Percentiles rank a stretch among this genome's conserved stretches.
Evolutionary conservation across 2,329 filamentous ascomycete genomes (phyloP).

Genomic region (Ilyonectria destructans): DNA sequence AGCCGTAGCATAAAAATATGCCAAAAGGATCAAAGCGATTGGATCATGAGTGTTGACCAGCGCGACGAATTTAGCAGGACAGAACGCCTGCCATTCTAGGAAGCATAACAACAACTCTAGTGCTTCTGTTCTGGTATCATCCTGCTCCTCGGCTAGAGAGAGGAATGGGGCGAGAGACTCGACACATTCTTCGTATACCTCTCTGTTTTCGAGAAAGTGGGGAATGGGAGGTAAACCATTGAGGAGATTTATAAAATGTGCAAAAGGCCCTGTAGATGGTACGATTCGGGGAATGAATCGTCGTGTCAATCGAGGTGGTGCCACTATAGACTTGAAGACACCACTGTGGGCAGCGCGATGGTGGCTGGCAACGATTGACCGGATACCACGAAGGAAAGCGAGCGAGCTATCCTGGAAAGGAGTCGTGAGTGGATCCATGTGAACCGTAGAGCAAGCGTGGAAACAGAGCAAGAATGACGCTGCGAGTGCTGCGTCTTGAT

Average conservation of each 20-base stretch:
- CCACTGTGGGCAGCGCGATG: constrained; percentile 15
- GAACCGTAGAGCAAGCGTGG: constrained; percentile 18
- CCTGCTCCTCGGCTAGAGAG: constrained; percentile 17
- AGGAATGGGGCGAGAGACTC: constrained; percentile 16
- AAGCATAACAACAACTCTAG: constrained; percentile 20
- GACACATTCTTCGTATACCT: constrained; percentile 19
- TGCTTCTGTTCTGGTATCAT: constrained; percentile 16
- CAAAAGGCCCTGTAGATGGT: constrained; percentile 16
- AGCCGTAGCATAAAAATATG: constrained; percentile 19
- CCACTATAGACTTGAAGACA: constrained; percentile 17
- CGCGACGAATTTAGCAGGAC: constrained; percentile 17
- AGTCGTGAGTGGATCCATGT: constrained; percentile 20
- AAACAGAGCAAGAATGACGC: constrained; percentile 18
- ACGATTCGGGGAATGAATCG: constrained; percentile 16
- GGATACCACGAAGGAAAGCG: constrained; percentile 18
- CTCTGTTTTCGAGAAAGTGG: constrained; percentile 18
- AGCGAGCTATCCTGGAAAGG: constrained; percentile 19
- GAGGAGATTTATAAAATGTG: constrained; percentile 18
- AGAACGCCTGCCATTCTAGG: constrained; percentile 18
- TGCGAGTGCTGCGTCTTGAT: constrained; percentile 17
- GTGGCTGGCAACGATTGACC: constrained; percentile 17
- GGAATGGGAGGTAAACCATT: constrained; percentile 20
- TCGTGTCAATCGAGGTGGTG: constrained; percentile 17
- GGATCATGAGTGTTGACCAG: constrained; percentile 19
- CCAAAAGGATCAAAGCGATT: constrained; percentile 19